A percentile compares a stretch with the other conserved stretches of the same genome.
phyloP scores from a whole-genome alignment of 2,329 filamentous ascomycete species.

The Fonsecaea monophora region DNA sequence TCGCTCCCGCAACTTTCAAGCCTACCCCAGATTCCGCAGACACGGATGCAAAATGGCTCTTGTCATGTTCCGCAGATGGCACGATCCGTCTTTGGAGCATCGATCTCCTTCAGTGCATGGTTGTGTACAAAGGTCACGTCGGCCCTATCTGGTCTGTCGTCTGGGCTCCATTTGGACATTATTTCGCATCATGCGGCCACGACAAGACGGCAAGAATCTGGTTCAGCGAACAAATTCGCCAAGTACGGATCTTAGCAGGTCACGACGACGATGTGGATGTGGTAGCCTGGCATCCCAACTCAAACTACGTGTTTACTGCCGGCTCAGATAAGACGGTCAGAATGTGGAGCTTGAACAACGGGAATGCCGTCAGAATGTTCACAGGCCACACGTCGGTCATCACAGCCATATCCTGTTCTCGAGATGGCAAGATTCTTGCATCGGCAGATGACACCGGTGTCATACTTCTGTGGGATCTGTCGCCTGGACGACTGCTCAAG shows the following conservation, averaged over 20 bases:
- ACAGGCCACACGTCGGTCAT: constrained; percentile 89
- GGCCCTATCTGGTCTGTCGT: constrained; percentile 85
- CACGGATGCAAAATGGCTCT: constrained; percentile 69
- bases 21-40: constrained; percentile 53
- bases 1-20: constrained; percentile 72
- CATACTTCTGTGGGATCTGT: constrained; percentile 93
- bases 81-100: constrained; percentile 92
- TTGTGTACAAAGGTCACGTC: constrained; percentile 91
- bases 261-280: constrained; percentile 93
- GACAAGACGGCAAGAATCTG: constrained; percentile 91
- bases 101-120: constrained; percentile 88
- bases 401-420: constrained; percentile 81
- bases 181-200: constrained; percentile 86
- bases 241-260: constrained; percentile 84
- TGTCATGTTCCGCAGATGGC: constrained; percentile 87
- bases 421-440: constrained; percentile 87
- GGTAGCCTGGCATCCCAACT: constrained; percentile 93
- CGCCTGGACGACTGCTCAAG: constrained; percentile 85
- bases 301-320: constrained; percentile 89
- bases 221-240: constrained; percentile 90
- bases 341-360: constrained; percentile 95
- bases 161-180: constrained; percentile 94
- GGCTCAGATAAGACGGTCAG: constrained; percentile 92
- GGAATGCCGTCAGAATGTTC: constrained; percentile 87
- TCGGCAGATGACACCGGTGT: constrained; percentile 87